phyloP scores from a whole-genome alignment of 2,329 filamentous ascomycete species.

The Venturiaceae sp. region DNA sequence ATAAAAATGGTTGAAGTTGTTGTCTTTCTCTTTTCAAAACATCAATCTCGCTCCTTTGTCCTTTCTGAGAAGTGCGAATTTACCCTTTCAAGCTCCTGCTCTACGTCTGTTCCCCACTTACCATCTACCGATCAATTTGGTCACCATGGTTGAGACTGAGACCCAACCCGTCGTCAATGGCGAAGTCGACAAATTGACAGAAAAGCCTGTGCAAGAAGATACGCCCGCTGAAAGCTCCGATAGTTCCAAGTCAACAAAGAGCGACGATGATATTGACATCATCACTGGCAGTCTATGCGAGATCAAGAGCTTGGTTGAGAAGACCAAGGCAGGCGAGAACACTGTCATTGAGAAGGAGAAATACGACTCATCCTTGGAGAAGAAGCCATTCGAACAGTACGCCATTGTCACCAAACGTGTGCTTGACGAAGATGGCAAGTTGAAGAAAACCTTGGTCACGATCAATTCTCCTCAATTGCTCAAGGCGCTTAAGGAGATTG shows the following conservation, averaged over 20 bases:
- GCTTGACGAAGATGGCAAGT: conserved; percentile 14
- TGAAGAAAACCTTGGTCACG: conserved; percentile 14
- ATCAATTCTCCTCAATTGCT: conserved; percentile 25
- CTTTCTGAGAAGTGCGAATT: neutral
- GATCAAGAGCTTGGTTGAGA: conserved; percentile 9
- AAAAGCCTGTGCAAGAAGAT: neutral
- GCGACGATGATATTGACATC: neutral
- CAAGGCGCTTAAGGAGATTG: conserved; percentile 37
- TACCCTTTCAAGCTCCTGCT: neutral
- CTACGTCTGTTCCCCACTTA: neutral
- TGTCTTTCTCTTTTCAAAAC: neutral
- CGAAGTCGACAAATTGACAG: neutral
- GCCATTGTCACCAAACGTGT: conserved; percentile 16
- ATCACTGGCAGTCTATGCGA: neutral
- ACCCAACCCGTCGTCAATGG: neutral
- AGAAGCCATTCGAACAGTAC: conserved; percentile 10
- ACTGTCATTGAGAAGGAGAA: conserved; percentile 11
- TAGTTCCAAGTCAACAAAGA: neutral
- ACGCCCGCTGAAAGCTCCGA: neutral
- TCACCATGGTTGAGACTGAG: neutral
- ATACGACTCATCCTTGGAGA: neutral
- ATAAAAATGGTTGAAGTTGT: neutral
- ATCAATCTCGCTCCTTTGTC: neutral
- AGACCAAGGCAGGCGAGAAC: conserved; percentile 3
- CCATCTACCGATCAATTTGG: neutral